Conservation (phyloP, 2,329 filamentous ascomycete species). For the Trichoderma lentiforme region DNA sequence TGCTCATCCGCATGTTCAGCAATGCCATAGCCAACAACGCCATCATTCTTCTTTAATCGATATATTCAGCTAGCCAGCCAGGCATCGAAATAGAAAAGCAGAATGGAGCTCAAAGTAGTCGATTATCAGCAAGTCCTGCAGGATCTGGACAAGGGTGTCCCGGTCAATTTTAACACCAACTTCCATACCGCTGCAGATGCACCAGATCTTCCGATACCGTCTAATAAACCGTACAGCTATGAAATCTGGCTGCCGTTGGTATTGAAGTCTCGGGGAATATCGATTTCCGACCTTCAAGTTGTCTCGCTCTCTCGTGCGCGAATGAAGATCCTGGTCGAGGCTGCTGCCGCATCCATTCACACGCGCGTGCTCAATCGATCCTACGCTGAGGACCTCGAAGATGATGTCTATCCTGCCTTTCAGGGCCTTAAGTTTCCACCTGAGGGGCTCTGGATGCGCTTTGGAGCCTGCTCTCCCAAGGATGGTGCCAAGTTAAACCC, state of each 20-base stretch:
- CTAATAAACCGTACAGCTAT: constrained; percentile 38
- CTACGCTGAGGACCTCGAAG: constrained; percentile 33
- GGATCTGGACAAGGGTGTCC: constrained; percentile 17
- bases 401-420: constrained; percentile 29
- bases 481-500: constrained; percentile 32
- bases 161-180: constrained; percentile 34
- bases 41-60: neutral
- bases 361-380: constrained; percentile 29
- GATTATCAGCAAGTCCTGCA: constrained; percentile 18
- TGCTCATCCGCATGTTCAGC: neutral
- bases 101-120: constrained; percentile 20
- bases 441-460: constrained; percentile 41
- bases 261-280: constrained; percentile 32
- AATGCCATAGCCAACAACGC: neutral
- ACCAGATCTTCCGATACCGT: constrained; percentile 28
- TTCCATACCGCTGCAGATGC: constrained; percentile 34
- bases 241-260: constrained; percentile 42
- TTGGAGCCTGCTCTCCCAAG: constrained; percentile 43
- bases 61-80: neutral
- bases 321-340: constrained; percentile 30
- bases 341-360: constrained; percentile 33
- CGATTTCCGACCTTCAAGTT: constrained; percentile 27
- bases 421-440: constrained; percentile 28
- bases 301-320: constrained; percentile 30
- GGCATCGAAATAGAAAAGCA: neutral